phyloP scores from a whole-genome alignment of 73 alveolate species.

The Paramecium primaurelia region DNA sequence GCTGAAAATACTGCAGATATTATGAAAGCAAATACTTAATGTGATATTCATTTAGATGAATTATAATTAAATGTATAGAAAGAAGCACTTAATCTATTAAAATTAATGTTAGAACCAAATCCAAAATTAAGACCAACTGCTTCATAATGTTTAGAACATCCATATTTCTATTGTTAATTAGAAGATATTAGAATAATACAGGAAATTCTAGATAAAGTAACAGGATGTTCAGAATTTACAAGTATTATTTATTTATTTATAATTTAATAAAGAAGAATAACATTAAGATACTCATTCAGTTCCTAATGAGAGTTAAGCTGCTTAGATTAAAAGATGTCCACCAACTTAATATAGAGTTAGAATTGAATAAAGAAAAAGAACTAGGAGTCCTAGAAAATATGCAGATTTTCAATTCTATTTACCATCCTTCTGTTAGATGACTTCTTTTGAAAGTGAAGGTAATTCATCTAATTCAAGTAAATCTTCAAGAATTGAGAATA shows the following conservation, averaged over 20 bases:
- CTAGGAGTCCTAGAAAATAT: constrained; percentile 48
- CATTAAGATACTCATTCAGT: neutral
- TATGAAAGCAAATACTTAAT: constrained; percentile 1
- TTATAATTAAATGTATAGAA: neutral
- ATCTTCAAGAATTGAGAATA: neutral
- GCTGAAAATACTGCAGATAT: constrained; percentile 21
- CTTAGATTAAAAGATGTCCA: neutral
- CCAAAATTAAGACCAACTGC: neutral
- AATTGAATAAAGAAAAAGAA: neutral
- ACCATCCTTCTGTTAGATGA: neutral
- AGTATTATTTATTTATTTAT: neutral
- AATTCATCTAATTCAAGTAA: neutral
- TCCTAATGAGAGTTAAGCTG: constrained; percentile 1
- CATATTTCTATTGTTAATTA: constrained; percentile 6
- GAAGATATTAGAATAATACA: neutral
- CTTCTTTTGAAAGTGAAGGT: neutral
- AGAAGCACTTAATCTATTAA: neutral
- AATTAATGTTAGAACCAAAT: constrained; percentile 1
- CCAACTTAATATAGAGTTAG: neutral
- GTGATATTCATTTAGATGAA: neutral
- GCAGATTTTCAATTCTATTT: neutral
- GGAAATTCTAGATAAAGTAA: neutral
- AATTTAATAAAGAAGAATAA: neutral
- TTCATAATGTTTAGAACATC: neutral
- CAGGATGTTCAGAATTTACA: neutral